A percentile compares a stretch with the other conserved stretches of the same genome.
Conservation (phyloP, 768 basidiomycete species). For the Suillus americanus region DNA sequence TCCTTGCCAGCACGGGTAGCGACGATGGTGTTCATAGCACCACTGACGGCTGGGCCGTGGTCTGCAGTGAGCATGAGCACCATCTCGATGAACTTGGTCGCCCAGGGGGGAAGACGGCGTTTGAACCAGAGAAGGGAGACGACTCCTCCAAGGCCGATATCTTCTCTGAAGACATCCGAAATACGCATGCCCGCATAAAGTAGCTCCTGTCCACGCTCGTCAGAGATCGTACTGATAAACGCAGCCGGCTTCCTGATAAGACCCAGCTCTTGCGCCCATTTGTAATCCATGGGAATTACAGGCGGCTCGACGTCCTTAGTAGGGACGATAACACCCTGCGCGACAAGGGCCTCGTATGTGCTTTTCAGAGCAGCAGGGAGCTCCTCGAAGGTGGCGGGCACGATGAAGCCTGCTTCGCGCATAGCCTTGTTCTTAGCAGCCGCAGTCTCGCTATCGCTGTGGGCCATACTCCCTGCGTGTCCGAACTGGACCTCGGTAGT, state of each 20-base stretch:
- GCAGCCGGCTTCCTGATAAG: slow-evolving; percentile 98
- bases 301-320: slow-evolving; percentile 86
- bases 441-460: too few species aligned
- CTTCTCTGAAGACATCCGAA: slow-evolving; percentile 97
- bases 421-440: slow-evolving; percentile 50
- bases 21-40: too few species aligned
- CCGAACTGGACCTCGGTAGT: slow-evolving; percentile 99
- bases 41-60: slow-evolving; percentile 41
- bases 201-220: slow-evolving; percentile 98
- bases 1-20: too few species aligned
- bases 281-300: slow-evolving; percentile 99
- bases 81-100: slow-evolving; percentile 99
- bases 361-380: slow-evolving; percentile 70
- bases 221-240: slow-evolving; percentile 98
- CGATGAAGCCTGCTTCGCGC: slow-evolving; percentile 93
- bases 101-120: slow-evolving; percentile 86
- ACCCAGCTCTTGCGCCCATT: slow-evolving; percentile 94
- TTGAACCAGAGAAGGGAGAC: slow-evolving; percentile 98
- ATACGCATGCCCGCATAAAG: slow-evolving; percentile 99
- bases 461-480: slow-evolving; percentile 71
- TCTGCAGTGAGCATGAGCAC: slow-evolving; percentile 99
- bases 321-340: slow-evolving; percentile 62
- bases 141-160: slow-evolving; percentile 96
- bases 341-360: slow-evolving; percentile 83
- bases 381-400: slow-evolving; percentile 97